phyloP scores from a whole-genome alignment of 2,329 filamentous ascomycete genomes.

The Pseudogymnoascus destructans region DNA sequence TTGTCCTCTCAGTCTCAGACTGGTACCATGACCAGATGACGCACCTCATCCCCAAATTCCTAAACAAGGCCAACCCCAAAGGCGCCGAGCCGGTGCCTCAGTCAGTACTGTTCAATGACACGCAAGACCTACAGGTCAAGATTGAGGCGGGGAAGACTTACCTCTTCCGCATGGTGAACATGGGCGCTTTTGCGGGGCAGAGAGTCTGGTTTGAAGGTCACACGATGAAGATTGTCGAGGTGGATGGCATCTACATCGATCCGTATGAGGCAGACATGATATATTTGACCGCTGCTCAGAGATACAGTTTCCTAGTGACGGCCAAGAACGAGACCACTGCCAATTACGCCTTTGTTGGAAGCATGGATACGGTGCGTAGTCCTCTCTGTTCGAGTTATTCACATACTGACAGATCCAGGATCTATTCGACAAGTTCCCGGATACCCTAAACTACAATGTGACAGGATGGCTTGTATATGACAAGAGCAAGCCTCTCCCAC shows the following conservation, averaged over 20 bases:
- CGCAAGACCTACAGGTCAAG: conserved; percentile 42
- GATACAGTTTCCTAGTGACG: conserved; percentile 48
- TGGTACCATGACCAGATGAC: conserved; percentile 48
- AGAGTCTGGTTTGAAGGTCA: conserved; percentile 56
- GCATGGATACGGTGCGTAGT: conserved; percentile 45
- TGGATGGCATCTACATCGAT: conserved; percentile 59
- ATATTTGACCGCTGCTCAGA: conserved; percentile 55
- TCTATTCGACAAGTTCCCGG: conserved; percentile 52
- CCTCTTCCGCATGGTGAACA: conserved; percentile 57
- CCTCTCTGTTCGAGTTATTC: neutral
- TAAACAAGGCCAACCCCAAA: conserved; percentile 34
- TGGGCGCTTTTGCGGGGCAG: conserved; percentile 57
- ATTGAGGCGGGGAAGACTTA: conserved; percentile 60
- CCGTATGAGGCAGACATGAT: conserved; percentile 46
- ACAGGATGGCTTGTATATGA: conserved; percentile 54
- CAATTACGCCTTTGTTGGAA: conserved; percentile 56
- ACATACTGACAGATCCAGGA: conserved; percentile 30
- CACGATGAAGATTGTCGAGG: conserved; percentile 56
- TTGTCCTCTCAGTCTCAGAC: conserved; percentile 44
- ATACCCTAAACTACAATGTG: conserved; percentile 53
- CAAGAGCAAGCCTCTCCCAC: conserved; percentile 31
- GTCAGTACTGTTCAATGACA: conserved; percentile 45
- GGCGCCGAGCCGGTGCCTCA: conserved; percentile 43
- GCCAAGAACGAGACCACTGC: conserved; percentile 45
- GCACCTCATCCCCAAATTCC: conserved; percentile 33